Evolutionary conservation across 257 asterid species (phyloP), one percentile per base, ranked within the genome.

Genomic region (Agastache rugosa): DNA sequence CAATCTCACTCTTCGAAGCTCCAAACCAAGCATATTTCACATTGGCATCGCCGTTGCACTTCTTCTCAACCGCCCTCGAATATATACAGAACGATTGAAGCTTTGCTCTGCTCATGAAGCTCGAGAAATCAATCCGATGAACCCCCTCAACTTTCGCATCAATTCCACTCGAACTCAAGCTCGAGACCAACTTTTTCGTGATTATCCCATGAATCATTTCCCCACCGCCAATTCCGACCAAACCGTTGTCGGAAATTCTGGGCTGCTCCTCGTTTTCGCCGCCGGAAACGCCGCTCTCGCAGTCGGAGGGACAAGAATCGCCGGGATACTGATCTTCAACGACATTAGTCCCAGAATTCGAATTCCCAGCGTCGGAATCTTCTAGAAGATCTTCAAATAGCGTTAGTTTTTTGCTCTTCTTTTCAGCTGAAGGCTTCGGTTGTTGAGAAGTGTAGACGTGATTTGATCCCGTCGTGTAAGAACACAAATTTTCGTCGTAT

Each of bases 1-100:
- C 11, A 10, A 86, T 75, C 45, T 86, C 88, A 48, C 60, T 60
- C 80, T 72, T 80, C 3, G 91, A 77, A 29, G 80, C 91, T 35
- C 92, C 87, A 54, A 44, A 85, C 94, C 92, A 88, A 35, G 84
- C 90, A 19, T 83, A 88, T 76, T 71, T 84, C 76, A 77, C 85
- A 63, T 85, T 81, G 2, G 85, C 82, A 63, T 83, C 63, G 69
- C 91, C 91, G 0, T 76, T 76, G 25, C 84, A 75, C 56, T 81
- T 88, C 5, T 44, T 67, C 51, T 76, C 87, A 74, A 83, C 62
- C 9, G 92, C 92, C 69, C 25, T 79, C 16, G 85, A 67, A 12
- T 83, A 85, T 39, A 70, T 31, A n/a, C 63, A 42, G 34, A 86
- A 88, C 1, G 85, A 60, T 31, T 78, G 76, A 50, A 79, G 54